Evolutionary conservation across 805 yeast species (phyloP).

Genomic region (Kuraishia capsulata): DNA sequence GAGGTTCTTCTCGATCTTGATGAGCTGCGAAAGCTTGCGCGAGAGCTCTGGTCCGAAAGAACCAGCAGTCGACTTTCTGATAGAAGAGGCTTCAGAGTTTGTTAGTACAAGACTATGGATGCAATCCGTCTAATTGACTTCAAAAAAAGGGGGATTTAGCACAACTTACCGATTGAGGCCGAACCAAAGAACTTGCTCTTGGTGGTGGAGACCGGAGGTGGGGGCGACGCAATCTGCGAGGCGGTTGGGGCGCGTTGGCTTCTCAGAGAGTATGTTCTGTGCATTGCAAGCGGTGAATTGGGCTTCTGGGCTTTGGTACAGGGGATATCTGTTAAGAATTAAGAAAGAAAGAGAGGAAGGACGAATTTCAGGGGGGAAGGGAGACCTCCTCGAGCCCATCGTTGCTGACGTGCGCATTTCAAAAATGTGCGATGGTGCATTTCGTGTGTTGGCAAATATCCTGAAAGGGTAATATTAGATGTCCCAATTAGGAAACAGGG

Average conservation of each 20-base stretch:
- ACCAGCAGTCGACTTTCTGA: conserved; percentile 70
- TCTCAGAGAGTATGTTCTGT: conserved; percentile 97
- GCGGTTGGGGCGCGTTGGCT: conserved; percentile 96
- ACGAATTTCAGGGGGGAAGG: not conserved
- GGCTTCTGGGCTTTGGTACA: not conserved
- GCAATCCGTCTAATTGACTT: no score
- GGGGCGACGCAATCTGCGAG: conserved; percentile 85
- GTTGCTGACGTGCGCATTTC: no score
- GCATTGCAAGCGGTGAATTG: conserved; percentile 45
- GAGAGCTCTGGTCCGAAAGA: conserved; percentile 74
- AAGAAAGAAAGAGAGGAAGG: not conserved
- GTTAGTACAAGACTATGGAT: conserved; percentile 12
- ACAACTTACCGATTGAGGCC: conserved; percentile 56
- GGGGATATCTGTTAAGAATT: not conserved
- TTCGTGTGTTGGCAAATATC: no score
- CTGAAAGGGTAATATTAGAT: no score
- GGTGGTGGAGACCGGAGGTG: conserved; percentile 91
- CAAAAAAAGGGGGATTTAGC: conserved; percentile 17
- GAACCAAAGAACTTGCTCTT: conserved; percentile 87
- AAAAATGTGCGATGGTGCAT: no score
- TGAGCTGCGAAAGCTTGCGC: conserved; percentile 62
- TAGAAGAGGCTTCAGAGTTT: conserved; percentile 37
- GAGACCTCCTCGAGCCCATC: no score
- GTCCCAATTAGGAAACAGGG: no score
- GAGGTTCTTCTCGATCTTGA: conserved; percentile 76